Evolutionary conservation across 371 early-diverging fungal genomes (phyloP).

Genomic region (Quaeritorhiza haematococci): DNA sequence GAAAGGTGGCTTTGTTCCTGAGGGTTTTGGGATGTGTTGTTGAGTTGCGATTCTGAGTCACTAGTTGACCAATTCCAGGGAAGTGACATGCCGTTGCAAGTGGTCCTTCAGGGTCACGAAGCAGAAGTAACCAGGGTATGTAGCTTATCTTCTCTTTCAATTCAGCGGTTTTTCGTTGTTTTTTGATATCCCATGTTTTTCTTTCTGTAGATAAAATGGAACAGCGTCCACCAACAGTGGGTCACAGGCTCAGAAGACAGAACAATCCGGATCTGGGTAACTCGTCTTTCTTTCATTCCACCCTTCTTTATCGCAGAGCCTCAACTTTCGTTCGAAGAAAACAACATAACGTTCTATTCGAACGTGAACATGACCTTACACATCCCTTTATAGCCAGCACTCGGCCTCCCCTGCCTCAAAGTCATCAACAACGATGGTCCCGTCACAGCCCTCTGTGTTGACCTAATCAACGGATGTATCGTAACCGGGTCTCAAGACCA

Average conservation of each 20-base stretch:
- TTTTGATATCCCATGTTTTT: neutral
- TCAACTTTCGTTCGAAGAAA: neutral
- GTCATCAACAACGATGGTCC: conserved; percentile 49
- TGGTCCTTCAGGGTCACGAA: conserved; percentile 48
- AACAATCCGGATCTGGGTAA: conserved; percentile 43
- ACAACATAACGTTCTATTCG: no score
- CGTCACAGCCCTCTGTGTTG: conserved; percentile 43
- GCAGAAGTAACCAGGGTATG: conserved; percentile 47
- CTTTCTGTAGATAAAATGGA: conserved; percentile 35
- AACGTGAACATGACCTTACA: neutral
- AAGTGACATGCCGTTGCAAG: conserved; percentile 38
- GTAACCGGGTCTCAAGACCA: conserved; percentile 45
- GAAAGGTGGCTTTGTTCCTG: no score
- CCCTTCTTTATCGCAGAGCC: neutral
- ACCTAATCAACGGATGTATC: conserved; percentile 39
- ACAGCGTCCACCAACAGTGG: conserved; percentile 34
- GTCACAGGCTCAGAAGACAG: conserved; percentile 50
- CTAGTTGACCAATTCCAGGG: no score
- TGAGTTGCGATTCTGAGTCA: no score
- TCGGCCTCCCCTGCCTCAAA: conserved; percentile 38
- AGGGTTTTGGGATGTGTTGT: no score
- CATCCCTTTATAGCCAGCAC: conserved; percentile 23
- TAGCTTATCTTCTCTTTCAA: neutral
- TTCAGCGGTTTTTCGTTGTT: neutral
- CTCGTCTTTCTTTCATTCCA: neutral